Base-by-base conservation (phyloP, 2,329 filamentous ascomycete genomes). In the Paecilomyces fulvus region DNA sequence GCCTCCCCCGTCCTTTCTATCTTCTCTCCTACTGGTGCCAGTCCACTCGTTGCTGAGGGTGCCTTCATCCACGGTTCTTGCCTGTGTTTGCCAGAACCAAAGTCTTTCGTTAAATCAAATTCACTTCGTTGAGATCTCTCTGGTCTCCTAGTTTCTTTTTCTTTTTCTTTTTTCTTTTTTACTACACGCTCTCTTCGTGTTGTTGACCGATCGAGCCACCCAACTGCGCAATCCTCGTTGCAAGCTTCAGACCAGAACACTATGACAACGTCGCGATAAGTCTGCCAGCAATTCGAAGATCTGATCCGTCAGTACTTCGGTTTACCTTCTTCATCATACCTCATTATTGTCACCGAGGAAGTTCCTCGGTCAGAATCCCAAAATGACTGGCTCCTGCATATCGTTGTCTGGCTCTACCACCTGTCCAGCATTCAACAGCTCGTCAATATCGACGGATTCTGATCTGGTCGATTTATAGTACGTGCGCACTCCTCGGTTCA, bases 351-450 rank as follows among this genome's bases (percentile, higher is more conserved):
- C 52, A 20, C 2, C 37, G 3, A 37, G 33, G 37, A 43, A 17
- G n/a, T 43, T 17, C 37, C 14, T 12, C 17, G 37, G 37, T n/a
- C n/a, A 43, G 37, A 7, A 43, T 43, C 37, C 33, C 62, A 61
- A 59, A 52, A 75, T 75, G 73, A 61, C 70, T 25, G 61, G 53
- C 59, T 67, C 74, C 69, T 79, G 90, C 70, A 82, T 94, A 64
- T 85, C 89, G 28, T 79, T 95, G 33, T 74, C 81, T 56, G 84
- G 81, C 59, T 92, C 90, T 30, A 85, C 79, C 4, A 73, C 80
- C 55, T 95, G 90, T 72, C 79, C 86, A 51, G 87, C 89, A 2
- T 95, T 91, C 70, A 79, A 81, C 69, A 78, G 80, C 46, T 83
- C 89, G 6, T 90, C 88, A 0, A 79, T 95, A 59, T 89, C 87